Evolutionary conservation across 2,329 filamentous ascomycete species (phyloP).

Genomic region (Chrysosporium keratinophilum): DNA sequence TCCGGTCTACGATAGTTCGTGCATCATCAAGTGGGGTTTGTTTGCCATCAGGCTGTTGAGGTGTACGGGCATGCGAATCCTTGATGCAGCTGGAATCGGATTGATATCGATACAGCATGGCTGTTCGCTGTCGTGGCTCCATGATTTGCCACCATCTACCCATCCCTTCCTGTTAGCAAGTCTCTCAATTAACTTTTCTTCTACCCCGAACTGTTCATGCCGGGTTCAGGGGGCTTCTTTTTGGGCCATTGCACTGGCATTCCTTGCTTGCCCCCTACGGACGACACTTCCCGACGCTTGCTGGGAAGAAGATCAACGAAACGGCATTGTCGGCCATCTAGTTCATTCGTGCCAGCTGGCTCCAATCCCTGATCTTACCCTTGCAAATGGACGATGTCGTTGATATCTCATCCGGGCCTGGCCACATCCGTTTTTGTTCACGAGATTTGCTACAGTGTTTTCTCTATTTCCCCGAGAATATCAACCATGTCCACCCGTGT

Average conservation of each 20-base stretch:
- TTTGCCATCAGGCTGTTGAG: conserved; percentile 23
- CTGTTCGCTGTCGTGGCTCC: conserved; percentile 30
- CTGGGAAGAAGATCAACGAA: conserved; percentile 11
- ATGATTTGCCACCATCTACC: conserved; percentile 20
- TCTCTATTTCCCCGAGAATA: neutral
- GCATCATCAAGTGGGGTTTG: conserved; percentile 11
- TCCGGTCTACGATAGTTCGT: conserved; percentile 9
- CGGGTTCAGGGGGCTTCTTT: conserved; percentile 3
- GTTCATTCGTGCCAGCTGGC: conserved; percentile 29
- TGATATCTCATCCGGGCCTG: conserved; percentile 15
- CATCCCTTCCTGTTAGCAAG: conserved; percentile 18
- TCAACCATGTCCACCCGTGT: conserved; percentile 4
- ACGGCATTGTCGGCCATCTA: conserved; percentile 24
- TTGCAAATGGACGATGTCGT: conserved; percentile 19
- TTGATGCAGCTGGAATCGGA: conserved; percentile 8
- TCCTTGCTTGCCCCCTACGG: conserved; percentile 12
- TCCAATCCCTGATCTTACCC: conserved; percentile 26
- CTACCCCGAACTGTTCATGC: conserved; percentile 4
- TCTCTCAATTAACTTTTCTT: conserved; percentile 5
- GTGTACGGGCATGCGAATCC: conserved; percentile 15
- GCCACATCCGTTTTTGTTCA: conserved; percentile 17
- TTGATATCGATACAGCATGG: conserved; percentile 13
- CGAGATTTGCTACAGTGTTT: conserved; percentile 14
- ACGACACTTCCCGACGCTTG: conserved; percentile 8
- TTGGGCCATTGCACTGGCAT: conserved; percentile 9